Percentiles rank a stretch among this genome's conserved stretches.
phyloP scores from a whole-genome alignment of 768 basidiomycete genomes.

The Leccinum olivaceopallidum region DNA sequence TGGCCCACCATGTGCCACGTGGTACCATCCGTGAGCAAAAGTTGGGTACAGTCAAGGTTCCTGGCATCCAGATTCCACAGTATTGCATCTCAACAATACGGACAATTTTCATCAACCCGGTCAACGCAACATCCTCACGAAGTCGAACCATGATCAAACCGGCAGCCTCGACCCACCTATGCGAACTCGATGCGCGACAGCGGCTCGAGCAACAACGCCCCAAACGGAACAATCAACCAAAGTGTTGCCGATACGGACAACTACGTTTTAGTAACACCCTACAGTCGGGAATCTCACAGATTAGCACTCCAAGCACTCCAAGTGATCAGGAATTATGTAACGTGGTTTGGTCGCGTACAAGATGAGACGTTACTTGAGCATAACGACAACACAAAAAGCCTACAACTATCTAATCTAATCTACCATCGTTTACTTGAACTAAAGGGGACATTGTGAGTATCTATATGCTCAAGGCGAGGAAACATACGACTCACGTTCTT shows the following conservation, averaged over 20 bases:
- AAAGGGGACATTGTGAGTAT: constrained; percentile 7
- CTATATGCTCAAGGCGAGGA: neutral
- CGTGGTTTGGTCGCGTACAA: neutral
- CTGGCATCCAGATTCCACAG: too few relatives aligned
- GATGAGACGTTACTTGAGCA: constrained; percentile 6
- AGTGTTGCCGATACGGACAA: neutral
- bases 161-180: neutral
- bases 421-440: constrained; percentile 25
- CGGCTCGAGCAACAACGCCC: neutral
- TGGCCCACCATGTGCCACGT: neutral
- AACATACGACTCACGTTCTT: constrained; percentile 69
- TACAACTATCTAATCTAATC: constrained; percentile 27
- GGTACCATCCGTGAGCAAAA: neutral
- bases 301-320: too few relatives aligned
- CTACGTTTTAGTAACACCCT: too few relatives aligned
- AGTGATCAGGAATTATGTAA: neutral
- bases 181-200: neutral
- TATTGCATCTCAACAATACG: too few relatives aligned
- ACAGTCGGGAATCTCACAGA: too few relatives aligned
- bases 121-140: too few relatives aligned
- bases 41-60: neutral
- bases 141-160: too few relatives aligned
- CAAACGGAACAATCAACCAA: neutral
- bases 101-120: too few relatives aligned
- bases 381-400: constrained; percentile 15